Base-by-base conservation (phyloP, 257 asterid genomes). In the Anisodus acutangulus region DNA sequence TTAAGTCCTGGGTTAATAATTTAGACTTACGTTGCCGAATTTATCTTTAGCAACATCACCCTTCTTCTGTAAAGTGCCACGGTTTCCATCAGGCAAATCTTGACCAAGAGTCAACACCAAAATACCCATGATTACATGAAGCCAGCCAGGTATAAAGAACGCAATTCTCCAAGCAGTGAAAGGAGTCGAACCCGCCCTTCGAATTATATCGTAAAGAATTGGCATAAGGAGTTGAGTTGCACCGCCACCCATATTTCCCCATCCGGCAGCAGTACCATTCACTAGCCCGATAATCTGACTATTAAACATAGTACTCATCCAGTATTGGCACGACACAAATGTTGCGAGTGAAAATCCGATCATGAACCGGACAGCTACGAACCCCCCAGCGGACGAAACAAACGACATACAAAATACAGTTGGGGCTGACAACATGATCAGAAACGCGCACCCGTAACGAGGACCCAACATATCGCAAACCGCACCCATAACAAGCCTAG, bases 241-340 rank as follows among this genome's bases (percentile, higher is more conserved):
- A 3, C 97, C 95, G 4, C 97, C 97, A 1, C 95, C 97, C 95
- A 90, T 93, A 54, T 93, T 90, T 15, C 95, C 96, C 95, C 97
- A 93, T 0, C 95, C 97, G 0, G 94, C 97, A 0, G 96, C 97
- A 0, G 91, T 88, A 1, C 95, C 95, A 8, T 91, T 93, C 9
- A 88, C 97, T 0, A 84, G 64, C 1, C 97, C 95, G 0, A 93
- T 88, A 26, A 91, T 91, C 84, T 89, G 85, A 35, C 90, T 84
- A 11, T 88, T 90, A 51, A 91, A 93, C 94, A 93, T 91, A 0
- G 90, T 88, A 51, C 92, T 92, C 90, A 90, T 92, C 94, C 96
- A 92, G 76, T 69, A 89, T 70, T 89, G 93, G 87, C 94, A 91
- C 9, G 96, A 91, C 12, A 91, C 97, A 54, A 92, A 92, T 0